Percentiles rank a stretch among this genome's conserved stretches.
These are phyloP conservation scores for Aspergillus unguis DNA, from an alignment of 2,329 filamentous ascomycete species.

Conservation along the genomic window DNA sequence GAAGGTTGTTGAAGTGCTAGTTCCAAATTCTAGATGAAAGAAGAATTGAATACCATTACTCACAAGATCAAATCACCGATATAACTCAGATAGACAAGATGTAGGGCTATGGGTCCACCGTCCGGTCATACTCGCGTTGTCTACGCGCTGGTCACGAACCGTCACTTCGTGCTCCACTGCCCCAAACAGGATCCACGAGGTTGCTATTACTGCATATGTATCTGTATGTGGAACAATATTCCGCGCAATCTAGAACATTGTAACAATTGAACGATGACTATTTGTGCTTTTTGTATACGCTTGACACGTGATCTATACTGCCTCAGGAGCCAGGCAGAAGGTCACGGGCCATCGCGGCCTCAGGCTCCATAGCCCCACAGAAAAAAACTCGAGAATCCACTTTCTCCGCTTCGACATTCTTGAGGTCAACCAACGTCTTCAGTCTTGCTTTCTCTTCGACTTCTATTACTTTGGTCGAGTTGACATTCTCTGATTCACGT, in stretches of 20 bases:
- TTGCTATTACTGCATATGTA: too few species aligned
- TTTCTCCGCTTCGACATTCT: conserved; percentile 11
- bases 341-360: conserved; percentile 18
- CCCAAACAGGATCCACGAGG: too few species aligned
- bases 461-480: neutral
- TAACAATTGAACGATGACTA: too few species aligned
- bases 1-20: neutral
- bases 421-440: conserved; percentile 1
- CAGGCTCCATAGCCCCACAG: conserved; percentile 22
- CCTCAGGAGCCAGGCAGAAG: neutral
- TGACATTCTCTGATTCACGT: too few species aligned
- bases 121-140: neutral
- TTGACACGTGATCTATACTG: neutral
- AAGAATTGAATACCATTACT: neutral
- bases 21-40: neutral
- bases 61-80: neutral
- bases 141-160: conserved; percentile 16
- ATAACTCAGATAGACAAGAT: conserved; percentile 12
- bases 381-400: conserved; percentile 18
- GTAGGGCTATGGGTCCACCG: neutral
- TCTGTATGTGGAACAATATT: too few species aligned
- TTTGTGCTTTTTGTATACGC: too few species aligned
- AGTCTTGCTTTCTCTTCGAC: neutral
- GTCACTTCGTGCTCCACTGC: neutral
- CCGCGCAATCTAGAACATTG: too few species aligned